Conservation (phyloP, 163 green algal genomes). For the Chlamydomonas reinhardtii region DNA sequence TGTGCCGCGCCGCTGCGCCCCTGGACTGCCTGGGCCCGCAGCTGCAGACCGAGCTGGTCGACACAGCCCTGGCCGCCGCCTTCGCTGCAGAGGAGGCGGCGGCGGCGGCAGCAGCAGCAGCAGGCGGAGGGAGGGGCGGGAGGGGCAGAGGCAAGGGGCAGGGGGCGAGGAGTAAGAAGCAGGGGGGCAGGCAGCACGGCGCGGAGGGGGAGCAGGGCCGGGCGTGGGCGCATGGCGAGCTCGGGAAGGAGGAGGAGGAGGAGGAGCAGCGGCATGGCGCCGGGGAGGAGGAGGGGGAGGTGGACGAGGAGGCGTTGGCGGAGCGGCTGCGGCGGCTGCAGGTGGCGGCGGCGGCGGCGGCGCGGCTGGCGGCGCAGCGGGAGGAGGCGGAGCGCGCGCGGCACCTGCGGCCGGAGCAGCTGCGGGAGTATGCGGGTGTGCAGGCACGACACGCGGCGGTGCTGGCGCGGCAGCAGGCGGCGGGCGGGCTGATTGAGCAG, state of each 20-base stretch:
- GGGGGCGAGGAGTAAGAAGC: too few species aligned
- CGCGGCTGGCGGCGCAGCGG: background rate
- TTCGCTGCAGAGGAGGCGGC: background rate
- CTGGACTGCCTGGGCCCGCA: background rate
- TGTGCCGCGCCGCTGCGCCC: constrained; percentile 28
- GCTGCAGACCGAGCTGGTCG: constrained; percentile 20
- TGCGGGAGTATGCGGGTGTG: constrained; percentile 15
- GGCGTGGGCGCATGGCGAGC: background rate
- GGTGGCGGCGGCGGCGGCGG: too few species aligned
- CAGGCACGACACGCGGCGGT: constrained; percentile 3
- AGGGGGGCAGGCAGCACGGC: too few species aligned
- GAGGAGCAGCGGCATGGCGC: background rate
- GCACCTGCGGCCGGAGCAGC: background rate
- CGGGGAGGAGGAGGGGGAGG: background rate
- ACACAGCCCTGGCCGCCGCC: background rate
- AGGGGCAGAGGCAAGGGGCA: too few species aligned
- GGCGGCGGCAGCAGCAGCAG: background rate
- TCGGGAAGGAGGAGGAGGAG: background rate
- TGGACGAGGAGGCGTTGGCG: background rate
- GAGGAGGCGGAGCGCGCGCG: background rate
- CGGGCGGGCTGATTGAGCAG: constrained; percentile 21
- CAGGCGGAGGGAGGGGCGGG: background rate
- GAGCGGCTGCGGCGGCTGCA: background rate
- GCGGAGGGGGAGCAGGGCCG: background rate
- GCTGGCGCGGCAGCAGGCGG: constrained; percentile 31